Evolutionary conservation across 164 flowering plant genomes (phyloP).

Genomic region (Dillenia turbinata): DNA sequence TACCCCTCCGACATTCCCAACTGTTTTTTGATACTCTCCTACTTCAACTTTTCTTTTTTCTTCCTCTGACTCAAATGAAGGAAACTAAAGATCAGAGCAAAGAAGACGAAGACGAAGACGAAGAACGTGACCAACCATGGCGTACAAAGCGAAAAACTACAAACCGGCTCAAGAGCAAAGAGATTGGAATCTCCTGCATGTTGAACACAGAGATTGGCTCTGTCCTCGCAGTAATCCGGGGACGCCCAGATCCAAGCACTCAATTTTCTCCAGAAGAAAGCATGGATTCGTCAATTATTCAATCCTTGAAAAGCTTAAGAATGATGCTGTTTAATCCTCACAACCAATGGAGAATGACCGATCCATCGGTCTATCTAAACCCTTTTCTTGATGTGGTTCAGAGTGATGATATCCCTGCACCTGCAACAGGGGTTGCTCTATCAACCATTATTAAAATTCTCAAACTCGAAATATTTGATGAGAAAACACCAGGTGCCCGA

Average conservation of each 20-base stretch:
- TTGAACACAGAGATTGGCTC: conserved; percentile 82
- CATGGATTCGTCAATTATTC: conserved; percentile 34
- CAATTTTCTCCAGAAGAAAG: conserved; percentile 46
- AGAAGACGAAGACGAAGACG: conserved; percentile 24
- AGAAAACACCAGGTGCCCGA: conserved; percentile 61
- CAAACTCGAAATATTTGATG: conserved; percentile 56
- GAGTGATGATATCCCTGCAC: conserved; percentile 65
- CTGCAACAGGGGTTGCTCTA: conserved; percentile 67
- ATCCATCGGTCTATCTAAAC: conserved; percentile 64
- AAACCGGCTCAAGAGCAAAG: conserved; percentile 22
- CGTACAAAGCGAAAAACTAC: too few relatives aligned
- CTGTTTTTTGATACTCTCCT: too few relatives aligned
- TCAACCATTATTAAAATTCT: conserved; percentile 66
- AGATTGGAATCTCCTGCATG: conserved; percentile 76
- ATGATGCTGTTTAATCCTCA: conserved; percentile 66
- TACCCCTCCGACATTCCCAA: too few relatives aligned
- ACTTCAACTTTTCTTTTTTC: too few relatives aligned
- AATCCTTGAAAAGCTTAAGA: conserved; percentile 72
- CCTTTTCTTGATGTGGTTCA: conserved; percentile 84
- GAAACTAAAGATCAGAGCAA: not conserved
- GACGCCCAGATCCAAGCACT: conserved; percentile 27
- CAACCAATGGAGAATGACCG: conserved; percentile 66
- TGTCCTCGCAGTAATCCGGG: conserved; percentile 77
- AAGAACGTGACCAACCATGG: conserved; percentile 1
- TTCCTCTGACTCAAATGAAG: too few relatives aligned